phyloP scores from a whole-genome alignment of 2,329 filamentous ascomycete genomes.

The Setomelanomma holmii region DNA sequence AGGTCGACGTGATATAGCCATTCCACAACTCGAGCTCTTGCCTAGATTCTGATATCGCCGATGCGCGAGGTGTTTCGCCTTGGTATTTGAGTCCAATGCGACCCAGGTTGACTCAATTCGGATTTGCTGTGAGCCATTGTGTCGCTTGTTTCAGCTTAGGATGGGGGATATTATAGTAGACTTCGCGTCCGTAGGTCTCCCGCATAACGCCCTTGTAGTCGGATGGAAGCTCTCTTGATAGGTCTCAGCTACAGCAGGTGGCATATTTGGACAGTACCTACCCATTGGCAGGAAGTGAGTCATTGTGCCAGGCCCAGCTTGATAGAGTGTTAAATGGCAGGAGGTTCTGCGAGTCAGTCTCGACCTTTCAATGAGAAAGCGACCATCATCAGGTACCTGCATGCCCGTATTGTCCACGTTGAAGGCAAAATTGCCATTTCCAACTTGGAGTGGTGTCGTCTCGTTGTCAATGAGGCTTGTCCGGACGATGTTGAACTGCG shows the following conservation, averaged over 20 bases:
- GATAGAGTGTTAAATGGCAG: constrained; percentile 50
- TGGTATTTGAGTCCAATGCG: constrained; percentile 55
- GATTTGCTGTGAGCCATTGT: constrained; percentile 62
- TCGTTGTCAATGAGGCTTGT: constrained; percentile 41
- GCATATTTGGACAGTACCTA: constrained; percentile 23
- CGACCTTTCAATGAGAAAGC: not conserved
- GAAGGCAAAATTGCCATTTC: constrained; percentile 57
- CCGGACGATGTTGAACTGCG: constrained; percentile 28
- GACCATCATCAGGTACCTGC: constrained; percentile 32
- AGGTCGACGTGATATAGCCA: constrained; percentile 55
- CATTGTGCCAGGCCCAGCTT: constrained; percentile 55
- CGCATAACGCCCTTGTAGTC: constrained; percentile 46
- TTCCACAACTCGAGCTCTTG: constrained; percentile 60
- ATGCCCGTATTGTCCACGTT: constrained; percentile 56
- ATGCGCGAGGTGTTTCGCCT: constrained; percentile 34
- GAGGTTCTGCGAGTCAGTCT: constrained; percentile 37
- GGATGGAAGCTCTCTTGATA: constrained; percentile 25
- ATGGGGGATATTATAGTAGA: constrained; percentile 53
- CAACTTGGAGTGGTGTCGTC: constrained; percentile 59
- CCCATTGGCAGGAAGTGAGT: constrained; percentile 48
- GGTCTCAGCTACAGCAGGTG: constrained; percentile 12
- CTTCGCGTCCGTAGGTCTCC: constrained; percentile 51
- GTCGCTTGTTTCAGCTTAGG: constrained; percentile 50
- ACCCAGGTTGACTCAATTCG: constrained; percentile 59
- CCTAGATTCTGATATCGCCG: constrained; percentile 15